Base-by-base conservation (phyloP, 306 rosid genomes). In the Cicer chorassanicum region DNA sequence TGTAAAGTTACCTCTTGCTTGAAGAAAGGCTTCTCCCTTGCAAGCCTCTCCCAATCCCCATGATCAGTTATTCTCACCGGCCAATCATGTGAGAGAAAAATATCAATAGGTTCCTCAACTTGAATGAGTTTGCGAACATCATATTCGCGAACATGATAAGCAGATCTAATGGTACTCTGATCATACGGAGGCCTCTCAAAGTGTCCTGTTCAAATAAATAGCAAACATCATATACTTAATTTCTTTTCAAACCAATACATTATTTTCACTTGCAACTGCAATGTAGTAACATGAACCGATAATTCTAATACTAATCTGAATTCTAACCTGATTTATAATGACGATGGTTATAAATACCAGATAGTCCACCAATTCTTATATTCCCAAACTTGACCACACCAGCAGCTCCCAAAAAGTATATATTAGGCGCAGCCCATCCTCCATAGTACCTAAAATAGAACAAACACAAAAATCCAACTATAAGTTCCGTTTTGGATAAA, bases 1-100 rank as follows among this genome's bases (percentile, higher is more conserved):
- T 50, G 63, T 7, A 61, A 72, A 46, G 44, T 56, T 74, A 94
- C 98, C 96, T 94, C 98, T 56, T 85, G 78, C 87, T 64, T 74
- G 40, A 91, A 94, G 70, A 14, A 79, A 24, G 74, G 87, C 79
- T 91, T 94, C 24, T 34, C 66, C 57, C 60, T 84, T 68, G 90
- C 80, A 80, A 91, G 97, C 51, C 85, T 83, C 86, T 81, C 39
- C 86, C 88, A 90, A 73, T 94, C 77, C 85, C 98, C 98, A 78
- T 80, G 89, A 71, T 91, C 96, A 65, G 97, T 91, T 85, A 94
- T 88, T 36, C 95, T 88, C 73, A 86, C 45, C 0, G 97, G 98
- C 98, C 98, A 94, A 84, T 94, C 98, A 81, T 94, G 97, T 5
- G 98, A 94, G 51, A 94, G 91, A 86, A 91, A 94, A 57, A 94